phyloP scores from a whole-genome alignment of 768 basidiomycete genomes.

The Boletus tomentosulus region DNA sequence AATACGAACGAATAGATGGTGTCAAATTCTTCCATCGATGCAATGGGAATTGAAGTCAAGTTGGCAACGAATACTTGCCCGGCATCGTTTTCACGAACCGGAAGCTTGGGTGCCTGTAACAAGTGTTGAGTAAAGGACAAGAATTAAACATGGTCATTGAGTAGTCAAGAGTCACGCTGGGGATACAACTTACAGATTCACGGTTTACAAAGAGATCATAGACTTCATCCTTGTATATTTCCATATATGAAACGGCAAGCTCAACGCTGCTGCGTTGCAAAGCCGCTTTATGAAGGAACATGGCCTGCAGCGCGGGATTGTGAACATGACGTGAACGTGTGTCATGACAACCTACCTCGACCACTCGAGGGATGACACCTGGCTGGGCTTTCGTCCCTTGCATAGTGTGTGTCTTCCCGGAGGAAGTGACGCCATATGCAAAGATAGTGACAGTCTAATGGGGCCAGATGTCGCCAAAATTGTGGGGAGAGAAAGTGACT shows the following conservation, averaged over 20 bases:
- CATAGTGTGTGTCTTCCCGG: slow-evolving; percentile 92
- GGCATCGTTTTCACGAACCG: slow-evolving; percentile 48
- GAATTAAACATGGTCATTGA: background rate
- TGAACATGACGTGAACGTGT: background rate
- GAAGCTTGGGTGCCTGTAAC: slow-evolving; percentile 48
- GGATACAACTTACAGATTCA: slow-evolving; percentile 50
- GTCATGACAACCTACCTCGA: slow-evolving; percentile 49
- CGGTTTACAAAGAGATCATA: slow-evolving; percentile 79
- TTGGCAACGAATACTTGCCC: slow-evolving; percentile 57
- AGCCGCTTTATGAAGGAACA: slow-evolving; percentile 49
- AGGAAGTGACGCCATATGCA: slow-evolving; percentile 88
- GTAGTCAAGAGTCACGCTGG: background rate
- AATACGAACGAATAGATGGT: slow-evolving; percentile 41
- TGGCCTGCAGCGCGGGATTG: slow-evolving; percentile 37
- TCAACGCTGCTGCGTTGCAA: slow-evolving; percentile 42
- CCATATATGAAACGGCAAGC: slow-evolving; percentile 71
- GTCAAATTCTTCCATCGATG: slow-evolving; percentile 46
- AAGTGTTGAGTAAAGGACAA: background rate
- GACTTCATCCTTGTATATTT: slow-evolving; percentile 89
- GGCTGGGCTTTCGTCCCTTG: slow-evolving; percentile 70
- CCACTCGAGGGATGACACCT: slow-evolving; percentile 82
- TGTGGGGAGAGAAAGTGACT: slow-evolving; percentile 22
- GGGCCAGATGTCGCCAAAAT: background rate
- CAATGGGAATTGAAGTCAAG: slow-evolving; percentile 36
- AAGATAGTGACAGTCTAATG: slow-evolving; percentile 79